Evolutionary conservation across 2,329 filamentous ascomycete genomes (phyloP).

Genomic region (Bipolaris bicolor): DNA sequence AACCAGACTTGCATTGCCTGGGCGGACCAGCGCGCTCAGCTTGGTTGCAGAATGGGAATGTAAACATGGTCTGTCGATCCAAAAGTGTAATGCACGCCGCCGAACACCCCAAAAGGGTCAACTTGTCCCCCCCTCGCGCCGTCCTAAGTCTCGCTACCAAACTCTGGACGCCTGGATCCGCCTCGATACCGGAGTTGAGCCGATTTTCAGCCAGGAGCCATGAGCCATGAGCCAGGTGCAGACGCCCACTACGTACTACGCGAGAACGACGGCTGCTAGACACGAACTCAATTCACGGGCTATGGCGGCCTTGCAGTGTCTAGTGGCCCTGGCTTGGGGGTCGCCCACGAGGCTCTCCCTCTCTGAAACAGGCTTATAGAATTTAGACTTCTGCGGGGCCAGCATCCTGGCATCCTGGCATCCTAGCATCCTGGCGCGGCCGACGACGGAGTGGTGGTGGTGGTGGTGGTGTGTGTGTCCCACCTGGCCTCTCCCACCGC

Average conservation of each 20-base stretch:
- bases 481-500: not conserved
- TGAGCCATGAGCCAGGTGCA: not conserved
- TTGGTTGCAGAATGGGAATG: not conserved
- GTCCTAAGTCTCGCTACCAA: conserved; percentile 3
- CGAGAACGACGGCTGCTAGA: conserved; percentile 3
- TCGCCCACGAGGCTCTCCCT: conserved; percentile 7
- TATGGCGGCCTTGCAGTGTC: conserved; percentile 1
- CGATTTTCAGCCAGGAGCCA: conserved; percentile 1
- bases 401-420: conserved; percentile 2
- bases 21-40: conserved; percentile 10
- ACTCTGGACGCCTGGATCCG: not conserved
- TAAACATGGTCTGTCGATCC: conserved; percentile 5
- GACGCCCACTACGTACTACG: not conserved
- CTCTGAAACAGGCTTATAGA: conserved; percentile 30
- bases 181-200: not conserved
- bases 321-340: conserved; percentile 4
- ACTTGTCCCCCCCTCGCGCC: not conserved
- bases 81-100: conserved; percentile 8
- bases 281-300: conserved; percentile 1
- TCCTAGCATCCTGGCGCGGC: conserved; percentile 5
- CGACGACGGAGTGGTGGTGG: not conserved
- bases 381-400: conserved; percentile 34
- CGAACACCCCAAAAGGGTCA: conserved; percentile 13
- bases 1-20: conserved; percentile 19
- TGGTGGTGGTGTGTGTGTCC: not conserved